phyloP scores from a whole-genome alignment of 2,329 filamentous ascomycete species.

The Cordyceps cicadae region DNA sequence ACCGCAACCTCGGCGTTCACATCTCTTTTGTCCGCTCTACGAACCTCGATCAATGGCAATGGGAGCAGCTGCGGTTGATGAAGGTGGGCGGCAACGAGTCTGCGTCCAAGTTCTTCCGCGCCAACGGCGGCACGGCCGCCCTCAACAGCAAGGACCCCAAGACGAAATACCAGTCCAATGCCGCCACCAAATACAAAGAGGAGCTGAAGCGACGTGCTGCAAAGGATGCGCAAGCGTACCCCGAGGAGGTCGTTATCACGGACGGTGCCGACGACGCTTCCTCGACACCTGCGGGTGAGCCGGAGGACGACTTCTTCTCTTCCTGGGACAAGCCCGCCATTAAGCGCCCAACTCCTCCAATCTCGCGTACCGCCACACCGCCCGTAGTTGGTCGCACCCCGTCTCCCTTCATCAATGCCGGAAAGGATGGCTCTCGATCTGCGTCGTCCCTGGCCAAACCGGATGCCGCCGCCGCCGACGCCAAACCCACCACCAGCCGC shows the following conservation, averaged over 20 bases:
- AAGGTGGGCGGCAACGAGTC: slow-evolving; percentile 98
- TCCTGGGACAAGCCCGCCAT: slow-evolving; percentile 98
- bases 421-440: slow-evolving; percentile 65
- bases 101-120: slow-evolving; percentile 96
- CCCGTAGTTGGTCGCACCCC: slow-evolving; percentile 69
- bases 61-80: slow-evolving; percentile 95
- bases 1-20: slow-evolving; percentile 95
- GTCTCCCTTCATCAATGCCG: slow-evolving; percentile 83
- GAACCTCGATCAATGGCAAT: slow-evolving; percentile 99
- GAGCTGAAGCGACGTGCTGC: slow-evolving; percentile 82
- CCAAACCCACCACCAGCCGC: slow-evolving; percentile 57
- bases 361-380: slow-evolving; percentile 82
- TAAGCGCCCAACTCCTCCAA: slow-evolving; percentile 89
- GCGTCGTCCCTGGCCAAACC: slow-evolving; percentile 71
- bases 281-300: slow-evolving; percentile 71
- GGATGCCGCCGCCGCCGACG: slow-evolving; percentile 32
- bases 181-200: slow-evolving; percentile 97
- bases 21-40: slow-evolving; percentile 98
- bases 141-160: slow-evolving; percentile 94
- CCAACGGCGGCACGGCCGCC: slow-evolving; percentile 87
- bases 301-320: slow-evolving; percentile 96
- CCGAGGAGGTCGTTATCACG: slow-evolving; percentile 74
- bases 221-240: slow-evolving; percentile 80
- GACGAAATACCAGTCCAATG: slow-evolving; percentile 89
- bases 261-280: slow-evolving; percentile 63